A percentile compares a stretch with the other conserved stretches of the same genome.
phyloP scores from a whole-genome alignment of 2,329 filamentous ascomycete species.

The Phyllosticta citrichinensis region DNA sequence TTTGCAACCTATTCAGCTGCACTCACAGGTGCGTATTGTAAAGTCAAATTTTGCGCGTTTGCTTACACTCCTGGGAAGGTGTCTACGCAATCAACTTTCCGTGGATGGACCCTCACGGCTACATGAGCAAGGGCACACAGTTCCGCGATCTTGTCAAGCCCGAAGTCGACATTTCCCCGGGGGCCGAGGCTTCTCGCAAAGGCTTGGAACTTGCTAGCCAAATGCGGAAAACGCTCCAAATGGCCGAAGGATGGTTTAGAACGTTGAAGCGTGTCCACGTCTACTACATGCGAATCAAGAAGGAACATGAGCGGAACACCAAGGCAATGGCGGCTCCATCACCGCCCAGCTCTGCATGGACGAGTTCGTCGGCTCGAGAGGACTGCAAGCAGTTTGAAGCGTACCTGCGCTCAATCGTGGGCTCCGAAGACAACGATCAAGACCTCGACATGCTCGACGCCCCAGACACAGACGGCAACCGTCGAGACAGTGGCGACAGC shows the following conservation, averaged over 20 bases:
- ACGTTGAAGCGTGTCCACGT: slow-evolving; percentile 45
- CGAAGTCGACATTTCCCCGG: slow-evolving; percentile 11
- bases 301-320: slow-evolving; percentile 34
- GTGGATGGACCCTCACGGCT: slow-evolving; percentile 52
- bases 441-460: slow-evolving; percentile 24
- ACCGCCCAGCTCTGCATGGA: slow-evolving; percentile 9
- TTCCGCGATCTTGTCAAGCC: slow-evolving; percentile 12
- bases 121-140: slow-evolving; percentile 33
- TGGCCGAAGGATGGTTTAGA: slow-evolving; percentile 47
- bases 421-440: slow-evolving; percentile 18
- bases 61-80: slow-evolving; percentile 22
- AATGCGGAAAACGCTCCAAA: slow-evolving; percentile 44
- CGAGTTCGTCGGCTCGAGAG: slow-evolving; percentile 28
- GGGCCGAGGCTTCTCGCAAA: slow-evolving; percentile 37
- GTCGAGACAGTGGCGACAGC: slow-evolving; percentile 14
- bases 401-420: slow-evolving; percentile 25
- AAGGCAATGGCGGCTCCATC: slow-evolving; percentile 20
- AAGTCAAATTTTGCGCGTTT: not conserved
- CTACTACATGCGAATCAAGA: slow-evolving; percentile 44
- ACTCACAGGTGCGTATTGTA: slow-evolving; percentile 40
- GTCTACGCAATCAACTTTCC: slow-evolving; percentile 59
- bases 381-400: slow-evolving; percentile 41
- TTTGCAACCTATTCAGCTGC: slow-evolving; percentile 59
- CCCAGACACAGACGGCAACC: slow-evolving; percentile 17
- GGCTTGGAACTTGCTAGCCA: slow-evolving; percentile 42